Evolutionary conservation across 768 basidiomycete species (phyloP).

Genomic region (Lactarius sp.): DNA sequence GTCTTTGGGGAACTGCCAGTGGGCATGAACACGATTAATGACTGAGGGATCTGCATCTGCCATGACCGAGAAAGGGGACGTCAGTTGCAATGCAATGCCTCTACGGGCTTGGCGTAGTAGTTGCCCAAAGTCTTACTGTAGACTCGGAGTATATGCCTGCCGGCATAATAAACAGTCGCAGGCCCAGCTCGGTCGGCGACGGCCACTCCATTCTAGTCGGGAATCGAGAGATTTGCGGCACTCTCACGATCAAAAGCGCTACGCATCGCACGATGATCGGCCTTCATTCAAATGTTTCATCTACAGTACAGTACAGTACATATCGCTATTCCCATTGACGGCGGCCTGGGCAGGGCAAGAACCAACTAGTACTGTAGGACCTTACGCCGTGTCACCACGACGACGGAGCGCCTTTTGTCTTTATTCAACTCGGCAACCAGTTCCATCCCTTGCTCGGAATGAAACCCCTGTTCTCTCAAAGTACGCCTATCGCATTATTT

Average conservation of each 20-base stretch:
- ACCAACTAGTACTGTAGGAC: too few species aligned
- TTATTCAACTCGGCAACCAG: not conserved
- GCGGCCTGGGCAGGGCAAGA: not conserved
- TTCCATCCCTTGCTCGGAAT: not conserved
- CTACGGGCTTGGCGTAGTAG: too few species aligned
- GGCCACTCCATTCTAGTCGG: not conserved
- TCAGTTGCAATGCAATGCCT: too few species aligned
- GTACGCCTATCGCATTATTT: not conserved
- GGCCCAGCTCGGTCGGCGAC: too few species aligned
- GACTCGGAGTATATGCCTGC: too few species aligned
- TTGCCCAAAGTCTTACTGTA: too few species aligned
- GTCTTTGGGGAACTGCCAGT: too few species aligned
- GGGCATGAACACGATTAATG: too few species aligned
- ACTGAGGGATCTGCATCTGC: too few species aligned
- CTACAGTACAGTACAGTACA: too few species aligned
- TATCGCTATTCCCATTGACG: not conserved
- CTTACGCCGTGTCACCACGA: not conserved
- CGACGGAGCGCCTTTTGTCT: not conserved
- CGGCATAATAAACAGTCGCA: too few species aligned
- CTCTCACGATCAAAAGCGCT: not conserved
- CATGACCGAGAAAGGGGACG: too few species aligned
- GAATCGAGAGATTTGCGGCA: not conserved
- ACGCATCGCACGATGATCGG: not conserved
- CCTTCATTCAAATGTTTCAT: constrained; percentile 1
- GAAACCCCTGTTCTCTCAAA: not conserved